These are phyloP conservation scores for Crithidia fasciculata DNA, from an alignment of 208 protist species.

Conservation along the genomic window DNA sequence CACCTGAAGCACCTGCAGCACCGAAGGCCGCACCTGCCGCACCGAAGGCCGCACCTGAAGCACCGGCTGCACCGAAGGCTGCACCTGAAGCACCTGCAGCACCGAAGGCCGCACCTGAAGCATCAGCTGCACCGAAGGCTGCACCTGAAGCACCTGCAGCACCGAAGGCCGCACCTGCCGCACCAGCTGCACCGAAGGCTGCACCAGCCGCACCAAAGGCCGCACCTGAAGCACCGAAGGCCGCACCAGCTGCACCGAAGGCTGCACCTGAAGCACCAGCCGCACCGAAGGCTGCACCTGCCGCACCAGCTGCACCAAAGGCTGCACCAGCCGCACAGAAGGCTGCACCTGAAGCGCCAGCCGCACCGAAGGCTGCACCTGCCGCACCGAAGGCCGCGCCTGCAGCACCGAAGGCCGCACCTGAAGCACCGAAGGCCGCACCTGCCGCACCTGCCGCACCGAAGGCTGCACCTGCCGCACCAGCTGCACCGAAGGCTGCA, in stretches of 20 bases:
- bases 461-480: conserved; percentile 9
- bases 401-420: no score
- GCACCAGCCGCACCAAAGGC: conserved; percentile 10
- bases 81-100: background rate
- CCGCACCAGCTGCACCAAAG: no score
- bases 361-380: no score
- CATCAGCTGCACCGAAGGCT: conserved; percentile 15
- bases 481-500: conserved; percentile 1
- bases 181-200: conserved; percentile 20
- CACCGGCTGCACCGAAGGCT: conserved; percentile 6
- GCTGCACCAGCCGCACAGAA: no score
- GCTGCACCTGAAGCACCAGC: no score
- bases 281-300: no score
- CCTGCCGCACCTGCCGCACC: conserved; percentile 17
- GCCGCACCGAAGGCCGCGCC: no score
- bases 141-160: conserved; percentile 12
- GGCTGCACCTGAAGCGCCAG: no score
- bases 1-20: background rate
- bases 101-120: conserved; percentile 11
- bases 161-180: background rate
- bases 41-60: conserved; percentile 16
- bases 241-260: no score
- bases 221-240: no score
- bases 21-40: background rate
- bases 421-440: conserved; percentile 1